Evolutionary conservation across 305 asterid genomes (phyloP), one percentile per base, ranked within the genome.

Genomic region (Ajuga reptans): DNA sequence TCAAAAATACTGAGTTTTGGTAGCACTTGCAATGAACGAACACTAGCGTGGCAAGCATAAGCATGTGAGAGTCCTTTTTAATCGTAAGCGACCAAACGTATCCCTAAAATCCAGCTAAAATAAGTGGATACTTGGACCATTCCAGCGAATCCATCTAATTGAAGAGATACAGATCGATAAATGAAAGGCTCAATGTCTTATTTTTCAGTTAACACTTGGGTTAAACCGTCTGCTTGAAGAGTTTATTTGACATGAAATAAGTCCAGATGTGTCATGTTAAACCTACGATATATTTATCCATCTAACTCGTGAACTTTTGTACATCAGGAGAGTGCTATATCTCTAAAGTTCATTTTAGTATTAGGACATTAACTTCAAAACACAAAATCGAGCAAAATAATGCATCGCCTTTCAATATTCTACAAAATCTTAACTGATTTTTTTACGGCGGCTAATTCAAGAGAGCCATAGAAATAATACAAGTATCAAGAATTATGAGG

Each of bases 141-240:
- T 37, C 42, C 59, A 52, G 43, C 53, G 52, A 27, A 68, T 33
- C n/a, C 39, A 60, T 61, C 55, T 33, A 17, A 45, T 6, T 17
- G n/a, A 17, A 41, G 64, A 57, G 60, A 50, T 39, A 70, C 57
- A 50, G 45, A 72, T 64, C 58, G 56, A 49, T 41, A 37, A 52
- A 24, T 8, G n/a, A 24, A 49, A 17, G 53, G 45, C 55, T 47
- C 4, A 27, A 46, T 68, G 62, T 62, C 71, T 43, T 18, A 12
- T 53, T 52, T 51, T 15, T 7, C 61, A 58, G 53, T 21, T 27
- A 16, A 58, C 9, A 12, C 18, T 46, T 27, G 12, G 69, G 47
- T 36, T 31, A 17, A 39, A 52, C 42, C 24, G 14, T 21, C 21
- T 18, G 16, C 16, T 5, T 11, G 2, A 34, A 36, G 43, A 31